phyloP scores from a whole-genome alignment of 495 filamentous ascomycete species.

The Aspergillus panamensis region DNA sequence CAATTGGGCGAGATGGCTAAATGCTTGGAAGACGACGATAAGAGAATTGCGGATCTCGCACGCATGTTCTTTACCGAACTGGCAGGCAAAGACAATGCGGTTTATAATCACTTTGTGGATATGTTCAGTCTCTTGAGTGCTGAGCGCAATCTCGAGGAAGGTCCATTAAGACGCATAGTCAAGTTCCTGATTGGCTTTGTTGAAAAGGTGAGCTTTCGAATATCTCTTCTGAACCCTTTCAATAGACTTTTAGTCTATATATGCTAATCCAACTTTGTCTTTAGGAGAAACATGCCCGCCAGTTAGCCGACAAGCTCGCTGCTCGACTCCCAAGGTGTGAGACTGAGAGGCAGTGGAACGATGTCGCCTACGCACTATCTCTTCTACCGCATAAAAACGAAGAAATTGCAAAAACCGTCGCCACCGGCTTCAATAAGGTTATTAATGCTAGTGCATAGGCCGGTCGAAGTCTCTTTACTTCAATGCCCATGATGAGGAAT shows the following conservation, averaged over 20 bases:
- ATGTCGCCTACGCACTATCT: conserved; percentile 87
- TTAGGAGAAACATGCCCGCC: conserved; percentile 96
- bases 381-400: conserved; percentile 96
- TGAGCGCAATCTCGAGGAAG: conserved; percentile 76
- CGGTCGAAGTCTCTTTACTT: conserved; percentile 15
- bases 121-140: conserved; percentile 94
- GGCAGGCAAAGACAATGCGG: conserved; percentile 95
- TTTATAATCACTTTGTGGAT: conserved; percentile 99
- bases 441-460: conserved; percentile 61
- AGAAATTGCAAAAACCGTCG: conserved; percentile 81
- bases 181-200: conserved; percentile 93
- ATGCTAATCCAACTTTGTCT: conserved; percentile 9
- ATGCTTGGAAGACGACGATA: conserved; percentile 92
- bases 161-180: conserved; percentile 76
- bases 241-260: not conserved
- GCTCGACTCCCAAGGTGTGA: conserved; percentile 83
- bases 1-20: conserved; percentile 99
- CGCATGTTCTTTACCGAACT: conserved; percentile 99
- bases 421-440: conserved; percentile 75
- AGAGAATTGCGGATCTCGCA: conserved; percentile 85
- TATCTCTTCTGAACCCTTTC: not conserved
- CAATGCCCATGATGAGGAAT: conserved; percentile 20
- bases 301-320: conserved; percentile 89
- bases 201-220: conserved; percentile 70
- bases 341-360: conserved; percentile 92